phyloP scores from a whole-genome alignment of 75 land plant genomes.

The Pseudotsuga menziesii region DNA sequence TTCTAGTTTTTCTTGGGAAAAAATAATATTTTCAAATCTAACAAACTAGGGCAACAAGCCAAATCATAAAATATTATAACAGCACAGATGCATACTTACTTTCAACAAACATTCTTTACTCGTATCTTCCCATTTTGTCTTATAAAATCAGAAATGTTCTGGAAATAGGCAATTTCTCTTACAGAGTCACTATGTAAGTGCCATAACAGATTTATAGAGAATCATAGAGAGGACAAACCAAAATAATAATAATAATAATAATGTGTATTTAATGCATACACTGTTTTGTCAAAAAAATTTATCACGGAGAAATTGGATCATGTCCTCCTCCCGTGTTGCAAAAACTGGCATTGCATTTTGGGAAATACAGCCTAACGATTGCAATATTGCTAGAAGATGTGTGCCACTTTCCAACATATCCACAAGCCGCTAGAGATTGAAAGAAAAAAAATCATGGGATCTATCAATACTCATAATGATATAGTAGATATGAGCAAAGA shows the following conservation, averaged over 20 bases:
- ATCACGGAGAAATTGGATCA: conserved; percentile 60
- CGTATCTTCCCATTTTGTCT: conserved; percentile 49
- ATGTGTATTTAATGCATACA: conserved; percentile 29
- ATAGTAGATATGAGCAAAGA: neutral
- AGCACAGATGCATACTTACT: conserved; percentile 28
- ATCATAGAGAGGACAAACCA: neutral
- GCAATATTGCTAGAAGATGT: conserved; percentile 78
- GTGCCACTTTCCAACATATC: conserved; percentile 70
- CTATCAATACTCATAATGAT: neutral
- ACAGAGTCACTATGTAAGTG: neutral
- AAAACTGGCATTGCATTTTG: conserved; percentile 88
- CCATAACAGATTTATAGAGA: neutral
- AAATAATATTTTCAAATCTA: neutral
- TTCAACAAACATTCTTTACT: conserved; percentile 73
- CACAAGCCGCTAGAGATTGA: conserved; percentile 62
- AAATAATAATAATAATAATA: neutral
- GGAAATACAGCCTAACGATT: conserved; percentile 89
- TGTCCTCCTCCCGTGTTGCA: conserved; percentile 91
- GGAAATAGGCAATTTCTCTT: neutral
- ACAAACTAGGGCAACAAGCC: neutral
- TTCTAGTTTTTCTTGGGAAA: neutral
- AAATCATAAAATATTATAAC: neutral
- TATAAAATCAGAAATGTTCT: conserved; percentile 25
- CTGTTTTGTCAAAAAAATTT: conserved; percentile 42
- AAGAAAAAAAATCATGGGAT: conserved; percentile 1